Evolutionary conservation across 2,329 filamentous ascomycete genomes (phyloP).

Genomic region (Pezicula radicicola): DNA sequence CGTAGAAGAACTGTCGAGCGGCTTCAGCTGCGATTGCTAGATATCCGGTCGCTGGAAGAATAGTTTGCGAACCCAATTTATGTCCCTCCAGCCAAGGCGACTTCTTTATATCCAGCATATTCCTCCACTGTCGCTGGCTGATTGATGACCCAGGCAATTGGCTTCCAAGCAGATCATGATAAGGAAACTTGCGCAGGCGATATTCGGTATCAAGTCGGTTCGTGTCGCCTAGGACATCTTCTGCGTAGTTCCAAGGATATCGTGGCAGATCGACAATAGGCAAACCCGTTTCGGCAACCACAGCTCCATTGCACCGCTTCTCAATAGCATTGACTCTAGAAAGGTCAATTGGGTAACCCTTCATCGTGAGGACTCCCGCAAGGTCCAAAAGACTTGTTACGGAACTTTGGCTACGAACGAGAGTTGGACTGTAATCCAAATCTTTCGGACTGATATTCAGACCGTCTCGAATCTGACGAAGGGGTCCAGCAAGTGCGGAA

Average conservation of each 20-base stretch:
- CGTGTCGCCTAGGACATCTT: slow-evolving; percentile 45
- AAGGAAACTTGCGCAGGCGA: slow-evolving; percentile 30
- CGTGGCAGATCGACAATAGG: slow-evolving; percentile 30
- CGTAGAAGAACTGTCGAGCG: slow-evolving; percentile 22
- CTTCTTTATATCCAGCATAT: slow-evolving; percentile 30
- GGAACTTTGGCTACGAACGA: slow-evolving; percentile 5
- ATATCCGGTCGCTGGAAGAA: slow-evolving; percentile 46
- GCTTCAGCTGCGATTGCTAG: slow-evolving; percentile 45
- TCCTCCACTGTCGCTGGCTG: slow-evolving; percentile 11
- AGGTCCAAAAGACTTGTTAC: slow-evolving; percentile 3
- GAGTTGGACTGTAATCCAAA: slow-evolving; percentile 6
- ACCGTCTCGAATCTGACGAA: slow-evolving; percentile 5
- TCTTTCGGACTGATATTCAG: neutral
- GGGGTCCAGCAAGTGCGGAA: slow-evolving; percentile 11
- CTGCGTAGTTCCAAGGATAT: slow-evolving; percentile 48
- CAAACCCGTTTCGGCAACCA: neutral
- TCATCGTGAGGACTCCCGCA: slow-evolving; percentile 4
- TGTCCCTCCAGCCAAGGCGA: slow-evolving; percentile 40
- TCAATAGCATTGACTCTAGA: slow-evolving; percentile 2
- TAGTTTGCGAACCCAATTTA: slow-evolving; percentile 41
- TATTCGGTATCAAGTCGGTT: slow-evolving; percentile 41
- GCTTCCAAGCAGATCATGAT: slow-evolving; percentile 36
- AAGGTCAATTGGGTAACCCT: slow-evolving; percentile 4
- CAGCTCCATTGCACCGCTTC: neutral
- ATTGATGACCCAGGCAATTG: slow-evolving; percentile 19